Evolutionary conservation across 2,329 filamentous ascomycete species (phyloP).

Genomic region (Pseudogymnoascus sp.): DNA sequence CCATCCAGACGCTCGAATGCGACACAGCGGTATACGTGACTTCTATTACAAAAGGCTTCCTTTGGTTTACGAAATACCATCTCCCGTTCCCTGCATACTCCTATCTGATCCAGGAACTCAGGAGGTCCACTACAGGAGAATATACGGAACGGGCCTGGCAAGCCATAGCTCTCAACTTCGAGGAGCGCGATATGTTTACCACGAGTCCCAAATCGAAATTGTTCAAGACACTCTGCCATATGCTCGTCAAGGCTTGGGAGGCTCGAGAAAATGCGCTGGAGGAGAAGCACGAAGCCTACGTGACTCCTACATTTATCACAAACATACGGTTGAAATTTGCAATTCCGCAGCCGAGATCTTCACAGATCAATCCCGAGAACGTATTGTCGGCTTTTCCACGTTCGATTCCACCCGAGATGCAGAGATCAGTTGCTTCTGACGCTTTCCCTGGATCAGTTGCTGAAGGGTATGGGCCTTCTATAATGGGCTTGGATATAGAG

Average conservation of each 20-base stretch:
- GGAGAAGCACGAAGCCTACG: no score
- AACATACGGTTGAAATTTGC: no score
- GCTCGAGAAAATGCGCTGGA: slow-evolving; percentile 14
- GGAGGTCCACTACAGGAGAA: slow-evolving; percentile 19
- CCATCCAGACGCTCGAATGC: slow-evolving; percentile 26
- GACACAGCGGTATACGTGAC: slow-evolving; percentile 28
- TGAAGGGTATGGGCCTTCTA: no score
- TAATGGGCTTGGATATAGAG: no score
- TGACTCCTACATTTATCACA: no score
- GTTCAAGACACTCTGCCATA: slow-evolving; percentile 18
- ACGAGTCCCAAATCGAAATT: slow-evolving; percentile 16
- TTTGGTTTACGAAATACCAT: slow-evolving; percentile 27
- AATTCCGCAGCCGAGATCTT: no score
- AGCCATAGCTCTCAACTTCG: slow-evolving; percentile 22
- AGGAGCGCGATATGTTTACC: slow-evolving; percentile 17
- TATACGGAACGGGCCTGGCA: slow-evolving; percentile 26
- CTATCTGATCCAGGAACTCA: slow-evolving; percentile 28
- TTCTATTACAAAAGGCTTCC: slow-evolving; percentile 23
- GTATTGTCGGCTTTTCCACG: no score
- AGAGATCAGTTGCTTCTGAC: no score
- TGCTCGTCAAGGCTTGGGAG: slow-evolving; percentile 24
- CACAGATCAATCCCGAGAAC: no score
- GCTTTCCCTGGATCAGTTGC: no score
- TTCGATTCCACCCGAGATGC: no score
- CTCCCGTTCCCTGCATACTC: slow-evolving; percentile 30